Percentiles rank a stretch among this genome's conserved stretches.
These are phyloP conservation scores for Leishmania guyanensis DNA, from an alignment of 208 protist genomes.

Conservation along the genomic window DNA sequence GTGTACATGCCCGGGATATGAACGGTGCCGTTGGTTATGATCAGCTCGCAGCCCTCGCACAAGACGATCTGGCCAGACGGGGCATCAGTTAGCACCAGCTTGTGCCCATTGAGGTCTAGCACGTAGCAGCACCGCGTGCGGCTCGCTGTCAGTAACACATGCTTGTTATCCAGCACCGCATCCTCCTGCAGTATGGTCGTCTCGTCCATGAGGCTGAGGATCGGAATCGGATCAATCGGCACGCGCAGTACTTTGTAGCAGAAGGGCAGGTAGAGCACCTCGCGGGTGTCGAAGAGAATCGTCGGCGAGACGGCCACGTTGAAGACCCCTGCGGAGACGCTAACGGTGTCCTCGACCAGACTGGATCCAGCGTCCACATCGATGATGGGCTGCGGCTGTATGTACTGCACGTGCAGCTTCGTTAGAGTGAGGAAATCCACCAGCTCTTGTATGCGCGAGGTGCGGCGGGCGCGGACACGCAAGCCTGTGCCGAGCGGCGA, in stretches of 20 bases:
- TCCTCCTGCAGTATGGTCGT: slow-evolving; percentile 58
- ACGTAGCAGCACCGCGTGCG: slow-evolving; percentile 72
- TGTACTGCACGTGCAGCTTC: slow-evolving; percentile 25
- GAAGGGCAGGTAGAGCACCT: slow-evolving; percentile 83
- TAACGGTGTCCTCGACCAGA: slow-evolving; percentile 48
- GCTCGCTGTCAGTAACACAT: slow-evolving; percentile 66
- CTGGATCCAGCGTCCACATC: slow-evolving; percentile 33
- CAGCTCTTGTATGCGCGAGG: slow-evolving; percentile 39
- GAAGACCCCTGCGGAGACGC: slow-evolving; percentile 40
- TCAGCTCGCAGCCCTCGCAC: slow-evolving; percentile 79
- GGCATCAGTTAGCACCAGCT: slow-evolving; percentile 46
- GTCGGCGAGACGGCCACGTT: slow-evolving; percentile 61
- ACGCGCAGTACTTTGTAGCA: slow-evolving; percentile 67
- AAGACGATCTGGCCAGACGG: slow-evolving; percentile 74
- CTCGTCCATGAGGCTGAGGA: slow-evolving; percentile 54
- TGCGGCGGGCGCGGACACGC: not conserved
- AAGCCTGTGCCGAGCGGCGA: not conserved
- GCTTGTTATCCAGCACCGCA: slow-evolving; percentile 65
- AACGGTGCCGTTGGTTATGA: slow-evolving; percentile 85
- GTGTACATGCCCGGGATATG: slow-evolving; percentile 80
- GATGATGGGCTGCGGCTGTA: slow-evolving; percentile 25
- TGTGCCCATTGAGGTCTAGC: slow-evolving; percentile 73
- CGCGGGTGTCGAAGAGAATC: slow-evolving; percentile 71
- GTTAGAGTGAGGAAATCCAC: slow-evolving; percentile 35
- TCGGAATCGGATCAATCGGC: slow-evolving; percentile 62